These are phyloP conservation scores for Trichoderma simmonsii DNA, from an alignment of 2,329 filamentous ascomycete species.

Conservation along the genomic window DNA sequence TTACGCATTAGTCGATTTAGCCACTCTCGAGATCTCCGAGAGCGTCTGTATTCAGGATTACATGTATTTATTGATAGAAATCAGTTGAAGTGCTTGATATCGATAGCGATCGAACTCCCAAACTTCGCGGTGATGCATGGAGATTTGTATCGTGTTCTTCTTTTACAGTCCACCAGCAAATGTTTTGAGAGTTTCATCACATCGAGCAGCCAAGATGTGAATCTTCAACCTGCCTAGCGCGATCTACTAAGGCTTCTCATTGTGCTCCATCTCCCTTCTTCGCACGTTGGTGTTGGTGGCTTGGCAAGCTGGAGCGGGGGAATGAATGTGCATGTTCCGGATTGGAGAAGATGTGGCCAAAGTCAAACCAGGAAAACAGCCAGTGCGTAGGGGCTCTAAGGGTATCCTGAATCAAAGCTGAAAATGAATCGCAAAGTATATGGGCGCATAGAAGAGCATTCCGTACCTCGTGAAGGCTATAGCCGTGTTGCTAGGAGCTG, in stretches of 20 bases:
- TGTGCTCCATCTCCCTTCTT: not conserved
- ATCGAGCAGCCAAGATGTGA: not conserved
- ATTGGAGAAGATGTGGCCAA: not conserved
- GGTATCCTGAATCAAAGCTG: not conserved
- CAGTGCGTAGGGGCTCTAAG: not conserved
- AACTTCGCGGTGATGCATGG: not conserved
- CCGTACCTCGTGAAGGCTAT: not conserved
- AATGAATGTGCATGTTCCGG: not conserved
- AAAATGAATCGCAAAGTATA: not conserved
- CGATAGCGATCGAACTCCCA: not conserved
- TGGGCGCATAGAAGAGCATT: not conserved
- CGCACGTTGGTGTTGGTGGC: slow-evolving; percentile 9
- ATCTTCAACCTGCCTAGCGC: not conserved
- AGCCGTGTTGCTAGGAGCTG: not conserved
- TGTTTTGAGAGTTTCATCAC: not conserved
- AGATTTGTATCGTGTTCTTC: not conserved
- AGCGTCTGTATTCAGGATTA: not conserved
- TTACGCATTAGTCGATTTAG: not conserved
- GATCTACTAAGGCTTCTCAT: not conserved
- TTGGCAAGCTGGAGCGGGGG: not conserved
- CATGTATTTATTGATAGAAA: not conserved
- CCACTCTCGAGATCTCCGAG: not conserved
- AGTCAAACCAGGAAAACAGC: not conserved
- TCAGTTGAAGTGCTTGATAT: no score
- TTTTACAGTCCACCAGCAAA: not conserved